Base-by-base conservation (phyloP, 495 filamentous ascomycete species). In the Aspergillus sclerotiicarbonarius region DNA sequence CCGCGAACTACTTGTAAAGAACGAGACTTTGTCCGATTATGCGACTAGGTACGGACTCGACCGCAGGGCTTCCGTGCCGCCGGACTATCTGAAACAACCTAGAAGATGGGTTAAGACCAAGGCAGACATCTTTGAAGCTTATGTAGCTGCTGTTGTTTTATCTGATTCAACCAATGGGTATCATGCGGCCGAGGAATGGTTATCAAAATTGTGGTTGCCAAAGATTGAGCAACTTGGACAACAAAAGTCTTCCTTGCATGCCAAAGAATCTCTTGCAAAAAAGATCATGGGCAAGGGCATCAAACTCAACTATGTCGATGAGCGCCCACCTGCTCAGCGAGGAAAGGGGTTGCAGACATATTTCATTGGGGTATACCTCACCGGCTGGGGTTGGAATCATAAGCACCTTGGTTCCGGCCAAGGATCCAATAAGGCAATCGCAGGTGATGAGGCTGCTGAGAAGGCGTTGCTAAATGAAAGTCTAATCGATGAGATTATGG, bases 71-170 rank as follows among this genome's bases (percentile, higher is more conserved):
- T 74, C 73, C 20, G 75, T 87, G 15, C 82, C 82, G n/a, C 53
- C 61, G 41, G 67, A 72, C 57, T 70, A 72, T 39, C 63, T 62
- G 3, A 68, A 70, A 10, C 64, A 76, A 51, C 62, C 71, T 8
- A 79, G 84, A 47, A 80, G 80, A 58, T 78, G 80, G 59, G 80
- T 75, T 30, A 96, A 96, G 68, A 83, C 87, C 16, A 73, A 85
- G 48, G 92, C 85, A 8, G 92, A 96, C 69, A 80, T 96, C 8
- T 92, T 96, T 65, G 92, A 96, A 70, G 87, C 92, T 2, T 96
- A 93, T 68, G 82, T 92, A 9, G 92, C 90, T 18, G 91, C 89
- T 12, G 67, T 90, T 21, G 80, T 95, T 45, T 70, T 91, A 8
- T 85, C 84, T 12, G 79, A 89, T 64, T 72, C 83, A 0, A 69